phyloP scores from a whole-genome alignment of 2,329 filamentous ascomycete genomes.

The Diaporthe sp. region DNA sequence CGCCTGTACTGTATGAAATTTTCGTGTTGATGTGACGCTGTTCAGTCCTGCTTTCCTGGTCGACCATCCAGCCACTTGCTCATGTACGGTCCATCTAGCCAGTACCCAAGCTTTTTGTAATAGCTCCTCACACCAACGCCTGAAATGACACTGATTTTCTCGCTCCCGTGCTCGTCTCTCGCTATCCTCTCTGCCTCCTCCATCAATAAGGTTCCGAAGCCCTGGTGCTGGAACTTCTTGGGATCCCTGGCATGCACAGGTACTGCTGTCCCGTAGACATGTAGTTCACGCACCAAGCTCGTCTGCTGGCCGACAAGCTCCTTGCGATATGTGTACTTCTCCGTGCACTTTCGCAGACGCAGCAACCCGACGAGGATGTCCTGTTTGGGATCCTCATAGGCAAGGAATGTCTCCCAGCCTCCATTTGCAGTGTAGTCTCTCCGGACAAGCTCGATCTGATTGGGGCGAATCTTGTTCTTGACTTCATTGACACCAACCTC shows the following conservation, averaged over 20 bases:
- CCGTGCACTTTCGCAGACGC: slow-evolving; percentile 88
- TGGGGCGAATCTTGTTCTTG: slow-evolving; percentile 97
- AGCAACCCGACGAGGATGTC: slow-evolving; percentile 95
- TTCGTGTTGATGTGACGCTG: not conserved
- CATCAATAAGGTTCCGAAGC: slow-evolving; percentile 96
- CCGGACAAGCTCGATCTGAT: slow-evolving; percentile 93
- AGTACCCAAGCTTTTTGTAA: slow-evolving; percentile 93
- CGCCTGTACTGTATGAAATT: not conserved
- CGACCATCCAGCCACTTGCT: slow-evolving; percentile 71
- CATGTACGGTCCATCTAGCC: slow-evolving; percentile 90
- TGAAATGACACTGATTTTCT: slow-evolving; percentile 97
- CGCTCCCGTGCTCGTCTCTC: slow-evolving; percentile 90
- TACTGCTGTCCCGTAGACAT: slow-evolving; percentile 98
- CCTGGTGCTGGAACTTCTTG: slow-evolving; percentile 97
- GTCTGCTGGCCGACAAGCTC: slow-evolving; percentile 89
- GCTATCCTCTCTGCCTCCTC: slow-evolving; percentile 97
- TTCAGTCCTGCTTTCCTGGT: slow-evolving; percentile 39
- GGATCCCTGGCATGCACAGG: slow-evolving; percentile 95
- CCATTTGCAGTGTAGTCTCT: slow-evolving; percentile 95
- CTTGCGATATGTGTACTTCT: slow-evolving; percentile 90
- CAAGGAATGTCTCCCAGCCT: slow-evolving; percentile 98
- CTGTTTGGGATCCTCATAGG: slow-evolving; percentile 98
- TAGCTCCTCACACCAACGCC: slow-evolving; percentile 96
- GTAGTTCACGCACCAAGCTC: slow-evolving; percentile 91
- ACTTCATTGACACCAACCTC: slow-evolving; percentile 99